Base-by-base conservation (phyloP, 2,329 filamentous ascomycete species). In the Botrytis pseudocinerea region DNA sequence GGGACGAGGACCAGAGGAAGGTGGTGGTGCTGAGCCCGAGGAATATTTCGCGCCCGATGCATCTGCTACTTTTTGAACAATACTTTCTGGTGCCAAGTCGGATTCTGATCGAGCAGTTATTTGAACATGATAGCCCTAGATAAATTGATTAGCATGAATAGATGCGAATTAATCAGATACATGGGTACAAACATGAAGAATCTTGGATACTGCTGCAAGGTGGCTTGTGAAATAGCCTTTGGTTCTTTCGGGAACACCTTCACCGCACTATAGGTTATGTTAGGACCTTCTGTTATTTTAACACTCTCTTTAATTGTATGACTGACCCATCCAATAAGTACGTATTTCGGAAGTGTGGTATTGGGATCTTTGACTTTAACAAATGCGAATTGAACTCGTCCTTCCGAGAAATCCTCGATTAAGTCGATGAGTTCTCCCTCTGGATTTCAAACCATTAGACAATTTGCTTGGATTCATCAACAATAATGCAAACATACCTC, bases 191-290 rank as follows among this genome's bases (percentile, higher is more conserved):
- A 91, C 91, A 84, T 98, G 95, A 60, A 99, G 89, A 78, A 98
- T 87, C 84, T 97, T 98, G 75, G 94, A 91, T 54, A 98, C 94
- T 65, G 94, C 92, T 74, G 92, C 91, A 65, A 96, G 86, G 83
- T 99, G 95, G 84, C 94, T 98, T 77, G 94, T 97, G 82, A 99
- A 99, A 84, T 98, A 98, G 77, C 96, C 96, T 84, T 98, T 99
- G 75, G 95, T 98, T 79, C 95, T 88, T 84, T 99, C 96, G n/a
- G 96, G 96, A 25, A 99, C 96, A 78, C 96, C 96, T 81, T 97
- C 95, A 77, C 96, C 96, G 82, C 96, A 99, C 92, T 87, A 76
- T 68, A 69, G 61, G n/a, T 38, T 69, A 20, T 73, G 76, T 81
- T 73, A 81, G 80, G 66, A 65, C n/a, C 48, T 51, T 40, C 63